Base-by-base conservation (phyloP, 352 stramenopile genomes). In the Globisporangium orthogonon region DNA sequence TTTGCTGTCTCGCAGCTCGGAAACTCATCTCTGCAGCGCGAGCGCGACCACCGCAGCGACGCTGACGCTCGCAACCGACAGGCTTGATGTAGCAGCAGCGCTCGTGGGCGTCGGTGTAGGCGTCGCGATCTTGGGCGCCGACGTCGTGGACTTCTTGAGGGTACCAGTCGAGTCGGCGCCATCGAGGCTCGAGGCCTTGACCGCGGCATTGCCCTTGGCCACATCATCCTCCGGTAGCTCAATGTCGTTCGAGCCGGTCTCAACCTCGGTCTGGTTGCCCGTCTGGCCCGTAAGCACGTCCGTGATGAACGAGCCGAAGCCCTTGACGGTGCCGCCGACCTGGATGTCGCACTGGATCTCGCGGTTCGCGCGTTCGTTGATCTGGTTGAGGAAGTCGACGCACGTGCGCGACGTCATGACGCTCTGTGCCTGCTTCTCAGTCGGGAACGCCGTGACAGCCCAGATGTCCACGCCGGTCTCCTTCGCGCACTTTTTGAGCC, bases 321-420 rank as follows among this genome's bases (percentile, higher is more conserved):
- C 48, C 54, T 82, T 61, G 39, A 71, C 70, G 28, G 71, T 52
- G 50, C 68, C 64, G 43, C 63, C 65, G 45, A 89, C 57, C 44
- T 61, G 37, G 51, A 71, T 57, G 28, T 80, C 68, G 55, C 78
- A 89, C 46, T 79, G 67, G 53, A 84, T 86, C 23, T 69, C 52
- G 43, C 52, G 33, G 66, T 89, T 89, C 58, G 78, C 78, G 48
- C 70, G 39, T 53, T 83, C 53, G 63, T 76, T 86, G 49, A 89
- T 67, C 62, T 89, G 78, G 67, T 89, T 89, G 59, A 86, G 41
- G 58, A 77, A 87, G 44, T 84, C 76, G 29, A 82, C 77, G 65
- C 78, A 89, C 54, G 71, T 74, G 44, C 68, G 70, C 35, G 70
- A 74, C 58, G 71, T 67, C 33, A 70, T 69, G 39, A 89, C 60